Evolutionary conservation across 345 rosid species (phyloP).

Genomic region (Eucalyptus rudis): DNA sequence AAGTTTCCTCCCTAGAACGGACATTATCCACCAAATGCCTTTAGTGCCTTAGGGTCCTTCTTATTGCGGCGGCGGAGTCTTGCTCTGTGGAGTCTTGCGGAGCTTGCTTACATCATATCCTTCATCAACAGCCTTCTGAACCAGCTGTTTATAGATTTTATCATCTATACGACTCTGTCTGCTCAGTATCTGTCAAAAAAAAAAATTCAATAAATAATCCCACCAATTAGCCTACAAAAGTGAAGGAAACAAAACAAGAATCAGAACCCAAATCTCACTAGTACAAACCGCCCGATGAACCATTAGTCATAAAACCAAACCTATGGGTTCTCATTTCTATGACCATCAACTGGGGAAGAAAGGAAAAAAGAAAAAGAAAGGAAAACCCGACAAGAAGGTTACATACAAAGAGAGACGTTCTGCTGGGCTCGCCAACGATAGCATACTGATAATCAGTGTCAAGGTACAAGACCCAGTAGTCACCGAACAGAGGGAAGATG

Average conservation of each 20-base stretch:
- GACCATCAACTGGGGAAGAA: background rate
- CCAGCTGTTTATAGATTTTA: conserved; percentile 37
- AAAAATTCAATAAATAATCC: background rate
- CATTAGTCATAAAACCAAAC: background rate
- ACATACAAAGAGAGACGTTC: conserved; percentile 65
- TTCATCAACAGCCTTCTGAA: conserved; percentile 41
- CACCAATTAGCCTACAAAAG: background rate
- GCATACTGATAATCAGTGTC: conserved; percentile 57
- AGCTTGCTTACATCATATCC: conserved; percentile 73
- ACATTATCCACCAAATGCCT: conserved; percentile 86
- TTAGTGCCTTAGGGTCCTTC: conserved; percentile 30
- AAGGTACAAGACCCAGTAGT: conserved; percentile 71
- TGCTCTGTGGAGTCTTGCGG: conserved; percentile 63
- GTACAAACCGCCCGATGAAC: background rate
- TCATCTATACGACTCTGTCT: conserved; percentile 53
- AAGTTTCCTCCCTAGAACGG: conserved; percentile 19
- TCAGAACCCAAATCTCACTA: background rate
- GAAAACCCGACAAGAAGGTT: no score
- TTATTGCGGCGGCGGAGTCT: conserved; percentile 38
- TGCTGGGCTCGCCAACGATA: conserved; percentile 52
- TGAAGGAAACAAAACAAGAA: background rate
- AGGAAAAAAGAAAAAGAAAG: background rate
- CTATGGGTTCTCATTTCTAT: background rate
- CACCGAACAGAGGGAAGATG: conserved; percentile 57
- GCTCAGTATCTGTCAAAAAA: conserved; percentile 41